A percentile compares a stretch with the other conserved stretches of the same genome.
Evolutionary conservation across 371 early-diverging fungal genomes (phyloP).

Genomic region (Apophysomyces elegans): DNA sequence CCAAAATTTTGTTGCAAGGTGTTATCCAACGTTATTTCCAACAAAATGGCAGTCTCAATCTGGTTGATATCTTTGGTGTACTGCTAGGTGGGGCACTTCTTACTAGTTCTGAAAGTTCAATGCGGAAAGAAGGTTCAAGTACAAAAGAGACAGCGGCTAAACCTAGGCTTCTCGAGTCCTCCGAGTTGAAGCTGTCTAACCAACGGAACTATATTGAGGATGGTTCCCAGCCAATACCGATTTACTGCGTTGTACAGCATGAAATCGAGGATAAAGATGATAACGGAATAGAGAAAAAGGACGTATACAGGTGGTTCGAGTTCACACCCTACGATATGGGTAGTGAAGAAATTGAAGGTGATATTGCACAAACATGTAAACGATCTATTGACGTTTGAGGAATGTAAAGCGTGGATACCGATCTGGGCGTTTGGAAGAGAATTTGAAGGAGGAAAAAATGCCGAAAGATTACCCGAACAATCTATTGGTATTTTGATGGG

Average conservation of each 20-base stretch:
- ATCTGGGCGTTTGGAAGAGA: constrained; percentile 75
- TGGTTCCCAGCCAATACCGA: constrained; percentile 73
- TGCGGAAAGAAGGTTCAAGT: not conserved
- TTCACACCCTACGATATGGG: constrained; percentile 78
- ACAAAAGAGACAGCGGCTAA: not conserved
- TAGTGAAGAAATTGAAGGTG: constrained; percentile 69
- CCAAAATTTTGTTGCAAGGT: constrained; percentile 45
- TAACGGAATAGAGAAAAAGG: constrained; percentile 20
- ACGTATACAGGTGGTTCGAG: constrained; percentile 77
- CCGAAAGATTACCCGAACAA: constrained; percentile 64
- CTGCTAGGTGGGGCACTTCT: constrained; percentile 55
- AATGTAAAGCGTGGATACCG: constrained; percentile 63
- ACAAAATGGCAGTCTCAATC: constrained; percentile 37
- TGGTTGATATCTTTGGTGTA: constrained; percentile 64
- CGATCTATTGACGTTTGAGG: no score
- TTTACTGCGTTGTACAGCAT: constrained; percentile 76
- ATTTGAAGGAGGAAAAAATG: constrained; percentile 61
- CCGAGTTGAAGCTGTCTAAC: constrained; percentile 37
- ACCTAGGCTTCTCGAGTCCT: constrained; percentile 26
- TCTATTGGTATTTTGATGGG: constrained; percentile 68
- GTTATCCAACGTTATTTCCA: constrained; percentile 48
- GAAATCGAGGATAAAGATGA: constrained; percentile 35
- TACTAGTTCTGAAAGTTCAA: constrained; percentile 28
- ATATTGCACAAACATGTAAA: not conserved
- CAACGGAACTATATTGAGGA: constrained; percentile 58